Evolutionary conservation across 768 basidiomycete genomes (phyloP).

Genomic region (Candolleomyces aberdarensis): DNA sequence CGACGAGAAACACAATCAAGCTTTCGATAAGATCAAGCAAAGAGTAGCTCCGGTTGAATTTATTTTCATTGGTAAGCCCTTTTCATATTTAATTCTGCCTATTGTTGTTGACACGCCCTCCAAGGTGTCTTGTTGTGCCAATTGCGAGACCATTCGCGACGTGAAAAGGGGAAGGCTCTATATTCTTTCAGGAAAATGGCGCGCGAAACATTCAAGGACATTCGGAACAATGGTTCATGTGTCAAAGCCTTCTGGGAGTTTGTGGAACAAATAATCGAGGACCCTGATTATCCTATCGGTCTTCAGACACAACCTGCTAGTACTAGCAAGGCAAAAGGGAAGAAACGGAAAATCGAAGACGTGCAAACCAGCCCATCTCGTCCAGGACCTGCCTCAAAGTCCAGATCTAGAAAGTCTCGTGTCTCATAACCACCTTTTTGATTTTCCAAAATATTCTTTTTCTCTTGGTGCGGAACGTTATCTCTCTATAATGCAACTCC

Average conservation of each 20-base stretch:
- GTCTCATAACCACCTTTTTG: background rate
- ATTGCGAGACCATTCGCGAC: conserved; percentile 39
- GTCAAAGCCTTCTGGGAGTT: conserved; percentile 53
- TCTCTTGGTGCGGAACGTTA: too few relatives aligned
- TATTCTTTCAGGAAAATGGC: conserved; percentile 54
- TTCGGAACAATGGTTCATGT: conserved; percentile 59
- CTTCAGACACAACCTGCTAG: background rate
- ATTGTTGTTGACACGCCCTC: background rate
- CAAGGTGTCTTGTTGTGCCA: conserved; percentile 67
- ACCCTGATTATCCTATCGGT: background rate
- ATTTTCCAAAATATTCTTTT: too few relatives aligned
- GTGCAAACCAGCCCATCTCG: conserved; percentile 19
- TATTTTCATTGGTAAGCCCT: conserved; percentile 68
- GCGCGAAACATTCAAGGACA: conserved; percentile 55
- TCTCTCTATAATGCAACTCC: too few relatives aligned
- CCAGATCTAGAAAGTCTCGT: background rate
- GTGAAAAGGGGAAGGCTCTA: conserved; percentile 54
- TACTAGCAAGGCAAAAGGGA: conserved; percentile 23
- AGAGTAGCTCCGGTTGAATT: conserved; percentile 75
- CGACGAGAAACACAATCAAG: conserved; percentile 35
- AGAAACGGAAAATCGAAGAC: background rate
- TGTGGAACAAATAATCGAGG: conserved; percentile 8
- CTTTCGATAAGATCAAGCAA: conserved; percentile 46
- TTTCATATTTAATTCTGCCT: background rate
- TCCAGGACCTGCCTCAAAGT: conserved; percentile 37